phyloP scores from a whole-genome alignment of 2,329 filamentous ascomycete species.

The Beauveria rudraprayagi region DNA sequence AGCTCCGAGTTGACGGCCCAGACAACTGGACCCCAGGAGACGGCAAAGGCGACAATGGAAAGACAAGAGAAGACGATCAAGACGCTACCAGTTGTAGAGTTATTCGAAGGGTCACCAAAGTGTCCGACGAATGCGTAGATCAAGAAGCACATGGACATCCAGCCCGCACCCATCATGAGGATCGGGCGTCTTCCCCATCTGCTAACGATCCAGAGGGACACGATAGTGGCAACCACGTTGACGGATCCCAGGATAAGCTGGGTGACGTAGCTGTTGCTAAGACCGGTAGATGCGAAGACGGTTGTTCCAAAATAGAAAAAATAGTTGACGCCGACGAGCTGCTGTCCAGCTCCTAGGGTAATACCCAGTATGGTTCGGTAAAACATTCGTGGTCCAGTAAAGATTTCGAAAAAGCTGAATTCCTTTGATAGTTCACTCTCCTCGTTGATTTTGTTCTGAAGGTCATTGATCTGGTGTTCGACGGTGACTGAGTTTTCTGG shows the following conservation, averaged over 20 bases:
- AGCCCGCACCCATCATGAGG: slow-evolving; percentile 54
- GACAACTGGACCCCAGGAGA: slow-evolving; percentile 61
- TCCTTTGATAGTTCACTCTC: slow-evolving; percentile 38
- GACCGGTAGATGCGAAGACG: slow-evolving; percentile 58
- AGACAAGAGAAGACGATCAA: slow-evolving; percentile 63
- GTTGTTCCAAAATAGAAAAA: slow-evolving; percentile 61
- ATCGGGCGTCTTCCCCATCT: slow-evolving; percentile 55
- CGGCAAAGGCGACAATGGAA: slow-evolving; percentile 59
- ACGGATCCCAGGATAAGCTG: slow-evolving; percentile 61
- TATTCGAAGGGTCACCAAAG: slow-evolving; percentile 36
- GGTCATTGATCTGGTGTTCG: slow-evolving; percentile 41
- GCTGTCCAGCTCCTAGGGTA: slow-evolving; percentile 55
- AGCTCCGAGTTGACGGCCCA: slow-evolving; percentile 60
- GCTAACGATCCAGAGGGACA: slow-evolving; percentile 57
- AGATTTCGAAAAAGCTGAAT: slow-evolving; percentile 50
- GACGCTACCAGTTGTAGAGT: slow-evolving; percentile 43
- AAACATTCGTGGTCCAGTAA: slow-evolving; percentile 58
- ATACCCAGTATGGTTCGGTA: slow-evolving; percentile 58
- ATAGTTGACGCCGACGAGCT: slow-evolving; percentile 61
- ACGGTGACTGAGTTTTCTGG: slow-evolving; percentile 32
- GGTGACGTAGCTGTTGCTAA: slow-evolving; percentile 57
- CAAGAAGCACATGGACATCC: slow-evolving; percentile 48
- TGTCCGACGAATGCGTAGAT: slow-evolving; percentile 43
- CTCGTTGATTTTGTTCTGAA: slow-evolving; percentile 41
- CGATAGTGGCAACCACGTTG: slow-evolving; percentile 59